Base-by-base conservation (phyloP, 2,329 filamentous ascomycete genomes). In the Xylaria sp. region DNA sequence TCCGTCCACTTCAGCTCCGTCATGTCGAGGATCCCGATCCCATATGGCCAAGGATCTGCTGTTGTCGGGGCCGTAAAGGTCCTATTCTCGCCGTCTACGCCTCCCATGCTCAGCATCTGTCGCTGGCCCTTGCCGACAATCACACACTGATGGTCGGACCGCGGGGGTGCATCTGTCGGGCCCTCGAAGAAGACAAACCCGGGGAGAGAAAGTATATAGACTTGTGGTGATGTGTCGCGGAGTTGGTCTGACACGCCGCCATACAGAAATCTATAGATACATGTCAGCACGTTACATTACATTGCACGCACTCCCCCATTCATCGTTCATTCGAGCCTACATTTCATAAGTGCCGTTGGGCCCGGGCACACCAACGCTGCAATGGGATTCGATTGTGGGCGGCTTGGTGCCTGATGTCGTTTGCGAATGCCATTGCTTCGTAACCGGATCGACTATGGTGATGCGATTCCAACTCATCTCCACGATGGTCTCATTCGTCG, bases 1-100 rank as follows among this genome's bases (percentile, higher is more conserved):
- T 76, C 68, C 4, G 60, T 72, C 80, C 81, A 83, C 8, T 66
- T 52, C 69, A 81, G 70, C 18, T 74, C 72, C 2, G 76, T 78
- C 78, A 83, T 76, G 60, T 82, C 81, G 67, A 81, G 80, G 9
- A 83, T 73, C 2, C 81, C 79, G 20, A 83, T 72, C 0, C 80
- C 79, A 41, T 79, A 76, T 4, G 69, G 65, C 78, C 79, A 81
- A 0, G 77, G 77, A 57, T 82, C 80, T 12, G 71, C 64, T 10
- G 76, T 76, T 7, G 63, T 67, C 32, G 74, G 63, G 8, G 70
- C 67, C 12, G 71, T 70, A 12, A 69, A 72, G 23, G 70, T 73
- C 3, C 67, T 70, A 20, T 70, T 68, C 36, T 69, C 72, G 25
- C 72, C 73, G 46, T 79, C 75, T 8, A 73, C 70, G 6, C 82